Conservation (phyloP, 768 basidiomycete genomes). For the Cyathus striatus region DNA sequence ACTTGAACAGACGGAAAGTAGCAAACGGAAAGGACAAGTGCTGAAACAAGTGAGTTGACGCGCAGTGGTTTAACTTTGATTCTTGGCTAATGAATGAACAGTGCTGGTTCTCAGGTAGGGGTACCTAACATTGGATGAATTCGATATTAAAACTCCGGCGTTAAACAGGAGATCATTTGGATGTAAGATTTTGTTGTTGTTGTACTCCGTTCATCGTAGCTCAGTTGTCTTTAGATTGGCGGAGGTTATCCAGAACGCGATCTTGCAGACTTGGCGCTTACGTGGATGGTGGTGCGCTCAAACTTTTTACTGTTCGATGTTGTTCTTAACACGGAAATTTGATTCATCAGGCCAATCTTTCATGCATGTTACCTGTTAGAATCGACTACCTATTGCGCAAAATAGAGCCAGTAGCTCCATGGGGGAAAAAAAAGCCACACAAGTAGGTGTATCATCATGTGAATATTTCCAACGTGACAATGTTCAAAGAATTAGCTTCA, state of each 20-base stretch:
- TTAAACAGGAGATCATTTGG: slow-evolving; percentile 31
- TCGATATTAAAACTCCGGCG: background rate
- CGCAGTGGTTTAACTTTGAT: background rate
- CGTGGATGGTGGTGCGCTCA: slow-evolving; percentile 57
- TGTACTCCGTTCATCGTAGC: slow-evolving; percentile 1
- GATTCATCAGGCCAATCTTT: slow-evolving; percentile 48
- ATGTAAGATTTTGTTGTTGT: slow-evolving; percentile 23
- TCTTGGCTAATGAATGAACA: slow-evolving; percentile 16
- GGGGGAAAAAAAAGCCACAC: slow-evolving; percentile 61
- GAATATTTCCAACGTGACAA: background rate
- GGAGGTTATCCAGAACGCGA: slow-evolving; percentile 69
- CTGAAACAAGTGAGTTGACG: slow-evolving; percentile 53
- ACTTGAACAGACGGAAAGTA: slow-evolving; percentile 53
- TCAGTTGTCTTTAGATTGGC: slow-evolving; percentile 41
- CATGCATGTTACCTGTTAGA: slow-evolving; percentile 52
- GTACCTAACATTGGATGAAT: background rate
- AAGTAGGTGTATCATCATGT: slow-evolving; percentile 36
- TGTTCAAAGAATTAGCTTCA: slow-evolving; percentile 29
- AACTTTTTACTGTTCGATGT: slow-evolving; percentile 4
- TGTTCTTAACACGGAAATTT: slow-evolving; percentile 3
- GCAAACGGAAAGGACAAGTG: slow-evolving; percentile 48
- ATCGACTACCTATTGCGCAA: slow-evolving; percentile 44
- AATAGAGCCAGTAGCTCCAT: slow-evolving; percentile 45
- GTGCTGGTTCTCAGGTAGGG: slow-evolving; percentile 70
- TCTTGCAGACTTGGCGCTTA: slow-evolving; percentile 56